Conservation (phyloP, 108 stramenopile species). For the Schizochytrium sp. region DNA sequence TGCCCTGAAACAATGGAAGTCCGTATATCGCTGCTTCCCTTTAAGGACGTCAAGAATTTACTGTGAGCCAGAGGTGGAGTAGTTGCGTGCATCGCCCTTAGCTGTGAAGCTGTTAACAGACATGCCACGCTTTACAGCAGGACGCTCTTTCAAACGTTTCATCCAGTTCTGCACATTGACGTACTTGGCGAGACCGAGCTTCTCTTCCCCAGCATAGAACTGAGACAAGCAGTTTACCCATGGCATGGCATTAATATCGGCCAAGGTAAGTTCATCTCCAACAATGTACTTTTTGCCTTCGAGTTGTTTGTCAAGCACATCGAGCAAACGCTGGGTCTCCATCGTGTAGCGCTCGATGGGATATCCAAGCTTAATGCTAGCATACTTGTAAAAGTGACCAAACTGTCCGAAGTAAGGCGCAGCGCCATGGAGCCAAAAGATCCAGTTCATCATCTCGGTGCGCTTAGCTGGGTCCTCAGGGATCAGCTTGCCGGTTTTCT, state of each 20-base stretch:
- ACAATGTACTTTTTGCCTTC: constrained; percentile 75
- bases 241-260: constrained; percentile 85
- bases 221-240: constrained; percentile 77
- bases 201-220: constrained; percentile 66
- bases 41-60: not conserved
- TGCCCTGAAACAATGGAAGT: not conserved
- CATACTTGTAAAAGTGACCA: constrained; percentile 82
- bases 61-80: not conserved
- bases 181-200: constrained; percentile 63
- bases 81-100: not conserved
- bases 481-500: constrained; percentile 77
- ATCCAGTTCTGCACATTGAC: constrained; percentile 66
- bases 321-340: constrained; percentile 85
- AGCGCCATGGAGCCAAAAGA: constrained; percentile 85
- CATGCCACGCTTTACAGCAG: constrained; percentile 40
- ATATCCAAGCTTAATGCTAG: constrained; percentile 81
- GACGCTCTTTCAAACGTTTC: constrained; percentile 61
- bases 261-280: constrained; percentile 84
- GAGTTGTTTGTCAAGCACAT: constrained; percentile 83
- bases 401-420: constrained; percentile 84
- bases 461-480: constrained; percentile 71
- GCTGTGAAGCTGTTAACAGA: not conserved
- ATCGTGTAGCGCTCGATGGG: constrained; percentile 85
- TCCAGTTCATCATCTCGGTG: constrained; percentile 82
- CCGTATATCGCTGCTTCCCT: not conserved